These are phyloP conservation scores for Meripilus lineatus DNA, from an alignment of 1,284 basidiomycete species.

Conservation along the genomic window DNA sequence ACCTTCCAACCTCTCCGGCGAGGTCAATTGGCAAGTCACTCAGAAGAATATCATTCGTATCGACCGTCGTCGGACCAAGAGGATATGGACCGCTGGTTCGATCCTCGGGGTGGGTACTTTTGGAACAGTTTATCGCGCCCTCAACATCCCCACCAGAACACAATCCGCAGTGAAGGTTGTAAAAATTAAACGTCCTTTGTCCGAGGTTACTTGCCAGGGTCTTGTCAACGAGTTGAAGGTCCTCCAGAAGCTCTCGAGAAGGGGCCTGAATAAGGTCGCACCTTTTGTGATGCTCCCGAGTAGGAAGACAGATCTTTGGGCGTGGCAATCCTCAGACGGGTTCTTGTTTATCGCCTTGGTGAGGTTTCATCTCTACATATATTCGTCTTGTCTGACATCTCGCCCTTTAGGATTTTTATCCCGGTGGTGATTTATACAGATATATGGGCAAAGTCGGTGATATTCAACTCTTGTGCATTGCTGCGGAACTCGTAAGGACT, in stretches of 20 bases:
- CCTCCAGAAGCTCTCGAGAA: slow-evolving; percentile 10
- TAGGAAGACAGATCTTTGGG: slow-evolving; percentile 13
- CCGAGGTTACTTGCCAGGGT: slow-evolving; percentile 12
- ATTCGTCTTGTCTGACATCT: background rate
- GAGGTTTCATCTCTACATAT: slow-evolving; percentile 1
- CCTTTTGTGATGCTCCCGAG: slow-evolving; percentile 21
- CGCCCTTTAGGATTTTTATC: slow-evolving; percentile 16
- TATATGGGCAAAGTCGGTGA: slow-evolving; percentile 10
- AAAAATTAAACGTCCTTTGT: slow-evolving; percentile 10
- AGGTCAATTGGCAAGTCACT: slow-evolving; percentile 1
- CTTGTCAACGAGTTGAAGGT: slow-evolving; percentile 22
- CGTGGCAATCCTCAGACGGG: slow-evolving; percentile 18
- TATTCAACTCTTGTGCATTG: slow-evolving; percentile 12
- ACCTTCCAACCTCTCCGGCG: background rate
- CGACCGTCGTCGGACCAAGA: background rate
- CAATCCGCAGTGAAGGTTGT: slow-evolving; percentile 23
- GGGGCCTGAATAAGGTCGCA: background rate
- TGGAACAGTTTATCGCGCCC: slow-evolving; percentile 20
- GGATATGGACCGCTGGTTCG: slow-evolving; percentile 15
- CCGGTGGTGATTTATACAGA: slow-evolving; percentile 18
- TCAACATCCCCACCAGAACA: slow-evolving; percentile 8
- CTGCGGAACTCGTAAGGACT: slow-evolving; percentile 23
- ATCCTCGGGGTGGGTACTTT: slow-evolving; percentile 20
- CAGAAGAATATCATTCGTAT: slow-evolving; percentile 2
- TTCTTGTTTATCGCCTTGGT: slow-evolving; percentile 22